phyloP scores from a whole-genome alignment of 148 eudicot genomes.

The Diospyros kaki region DNA sequence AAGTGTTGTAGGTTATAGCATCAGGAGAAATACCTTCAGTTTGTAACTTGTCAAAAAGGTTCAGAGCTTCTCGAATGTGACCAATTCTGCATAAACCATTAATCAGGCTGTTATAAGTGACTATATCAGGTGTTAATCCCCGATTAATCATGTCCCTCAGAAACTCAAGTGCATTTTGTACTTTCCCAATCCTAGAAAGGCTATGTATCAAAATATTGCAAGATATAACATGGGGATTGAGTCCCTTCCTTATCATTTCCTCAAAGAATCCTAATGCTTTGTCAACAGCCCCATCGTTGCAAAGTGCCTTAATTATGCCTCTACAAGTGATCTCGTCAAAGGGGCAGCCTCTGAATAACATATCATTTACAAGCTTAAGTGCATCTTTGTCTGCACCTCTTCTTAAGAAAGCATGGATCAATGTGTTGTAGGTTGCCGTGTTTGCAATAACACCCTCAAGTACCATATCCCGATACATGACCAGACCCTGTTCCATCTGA shows the following conservation, averaged over 20 bases:
- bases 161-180: slow-evolving; percentile 65
- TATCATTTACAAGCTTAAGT: slow-evolving; percentile 76
- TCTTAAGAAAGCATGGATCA: slow-evolving; percentile 72
- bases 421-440: slow-evolving; percentile 76
- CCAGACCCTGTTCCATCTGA: slow-evolving; percentile 66
- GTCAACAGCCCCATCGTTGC: slow-evolving; percentile 74
- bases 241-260: slow-evolving; percentile 70
- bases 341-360: slow-evolving; percentile 77
- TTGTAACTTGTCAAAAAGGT: slow-evolving; percentile 62
- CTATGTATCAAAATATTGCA: slow-evolving; percentile 80
- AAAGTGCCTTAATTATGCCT: slow-evolving; percentile 70
- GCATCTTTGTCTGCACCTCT: slow-evolving; percentile 60
- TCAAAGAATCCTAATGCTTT: slow-evolving; percentile 78
- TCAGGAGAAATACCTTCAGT: slow-evolving; percentile 63
- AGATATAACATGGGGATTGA: slow-evolving; percentile 40
- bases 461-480: slow-evolving; percentile 67
- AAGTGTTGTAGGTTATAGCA: slow-evolving; percentile 72
- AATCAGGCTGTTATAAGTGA: slow-evolving; percentile 77
- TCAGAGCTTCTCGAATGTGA: slow-evolving; percentile 55
- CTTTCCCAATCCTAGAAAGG: slow-evolving; percentile 54
- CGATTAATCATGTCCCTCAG: slow-evolving; percentile 58
- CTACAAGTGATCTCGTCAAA: slow-evolving; percentile 73
- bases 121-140: slow-evolving; percentile 80
- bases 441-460: slow-evolving; percentile 90
- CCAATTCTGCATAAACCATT: slow-evolving; percentile 72